These are phyloP conservation scores for Elaphomyces granulatus DNA, from an alignment of 495 filamentous ascomycete species.

Conservation along the genomic window DNA sequence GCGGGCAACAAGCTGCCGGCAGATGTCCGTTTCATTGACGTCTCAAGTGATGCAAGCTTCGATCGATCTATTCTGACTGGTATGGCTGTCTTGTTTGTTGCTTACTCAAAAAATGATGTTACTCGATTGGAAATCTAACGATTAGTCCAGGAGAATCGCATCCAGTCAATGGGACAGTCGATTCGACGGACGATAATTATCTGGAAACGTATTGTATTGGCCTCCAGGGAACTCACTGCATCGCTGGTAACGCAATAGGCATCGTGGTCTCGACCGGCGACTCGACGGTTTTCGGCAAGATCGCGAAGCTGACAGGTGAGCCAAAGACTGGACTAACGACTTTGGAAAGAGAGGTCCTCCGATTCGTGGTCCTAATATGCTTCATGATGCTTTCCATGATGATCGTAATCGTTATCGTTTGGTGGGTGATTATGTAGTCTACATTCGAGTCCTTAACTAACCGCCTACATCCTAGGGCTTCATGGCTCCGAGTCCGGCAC, in stretches of 20 bases:
- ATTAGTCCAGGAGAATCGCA: constrained; percentile 40
- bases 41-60: constrained; percentile 47
- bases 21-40: constrained; percentile 50
- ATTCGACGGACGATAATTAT: constrained; percentile 50
- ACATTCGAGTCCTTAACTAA: not conserved
- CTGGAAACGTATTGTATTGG: constrained; percentile 59
- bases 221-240: constrained; percentile 51
- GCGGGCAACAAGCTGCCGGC: constrained; percentile 54
- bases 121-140: constrained; percentile 2
- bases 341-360: constrained; percentile 48
- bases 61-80: constrained; percentile 57
- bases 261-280: constrained; percentile 46
- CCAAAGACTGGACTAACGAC: constrained; percentile 43
- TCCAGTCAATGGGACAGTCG: constrained; percentile 38
- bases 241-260: constrained; percentile 42
- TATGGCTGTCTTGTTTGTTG: constrained; percentile 16
- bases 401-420: constrained; percentile 42
- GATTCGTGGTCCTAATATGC: constrained; percentile 49
- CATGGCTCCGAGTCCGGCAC: constrained; percentile 42
- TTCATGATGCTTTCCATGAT: constrained; percentile 37
- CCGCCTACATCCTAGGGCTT: constrained; percentile 30
- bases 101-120: no score
- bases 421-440: constrained; percentile 49
- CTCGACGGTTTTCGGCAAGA: constrained; percentile 46
- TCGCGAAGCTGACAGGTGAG: constrained; percentile 46